Percentiles rank a stretch among this genome's conserved stretches.
These are phyloP conservation scores for Cordyceps pruinosa DNA, from an alignment of 2,329 filamentous ascomycete species.

Conservation along the genomic window DNA sequence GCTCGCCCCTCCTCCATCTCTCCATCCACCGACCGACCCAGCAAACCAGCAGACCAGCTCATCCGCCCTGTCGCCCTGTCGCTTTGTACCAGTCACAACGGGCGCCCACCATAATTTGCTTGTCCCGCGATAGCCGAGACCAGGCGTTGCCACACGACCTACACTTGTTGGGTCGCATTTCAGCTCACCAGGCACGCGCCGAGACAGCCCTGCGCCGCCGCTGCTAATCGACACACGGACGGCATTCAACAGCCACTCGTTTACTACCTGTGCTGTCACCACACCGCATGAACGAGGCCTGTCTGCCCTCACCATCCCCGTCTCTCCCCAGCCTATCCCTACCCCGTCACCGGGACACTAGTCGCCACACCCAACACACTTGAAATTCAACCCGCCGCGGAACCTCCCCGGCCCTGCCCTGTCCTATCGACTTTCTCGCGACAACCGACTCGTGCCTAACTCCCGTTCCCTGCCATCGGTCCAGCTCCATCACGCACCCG, in stretches of 20 bases:
- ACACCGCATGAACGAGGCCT: not conserved
- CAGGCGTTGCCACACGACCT: not conserved
- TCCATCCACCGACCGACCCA: not conserved
- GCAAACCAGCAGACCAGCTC: no score
- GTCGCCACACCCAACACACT: not conserved
- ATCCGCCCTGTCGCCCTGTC: not conserved
- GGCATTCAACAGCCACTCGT: not conserved
- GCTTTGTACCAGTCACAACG: not conserved
- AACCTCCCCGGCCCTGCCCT: not conserved
- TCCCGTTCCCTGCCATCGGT: not conserved
- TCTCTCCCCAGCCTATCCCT: not conserved
- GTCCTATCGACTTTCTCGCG: not conserved
- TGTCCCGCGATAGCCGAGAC: slow-evolving; percentile 12
- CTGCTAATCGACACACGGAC: not conserved
- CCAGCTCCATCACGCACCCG: not conserved
- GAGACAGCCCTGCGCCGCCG: not conserved
- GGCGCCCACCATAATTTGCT: not conserved
- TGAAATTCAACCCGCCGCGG: not conserved
- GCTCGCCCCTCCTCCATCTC: not conserved
- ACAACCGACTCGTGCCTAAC: slow-evolving; percentile 1
- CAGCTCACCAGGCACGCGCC: slow-evolving; percentile 1
- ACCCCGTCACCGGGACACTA: not conserved
- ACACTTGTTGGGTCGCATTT: not conserved
- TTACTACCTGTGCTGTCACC: not conserved
- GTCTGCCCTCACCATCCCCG: not conserved